Evolutionary conservation across 1,139 yeast genomes (phyloP), one percentile per base, ranked within the genome.

Genomic region (Geotrichum europaeum): DNA sequence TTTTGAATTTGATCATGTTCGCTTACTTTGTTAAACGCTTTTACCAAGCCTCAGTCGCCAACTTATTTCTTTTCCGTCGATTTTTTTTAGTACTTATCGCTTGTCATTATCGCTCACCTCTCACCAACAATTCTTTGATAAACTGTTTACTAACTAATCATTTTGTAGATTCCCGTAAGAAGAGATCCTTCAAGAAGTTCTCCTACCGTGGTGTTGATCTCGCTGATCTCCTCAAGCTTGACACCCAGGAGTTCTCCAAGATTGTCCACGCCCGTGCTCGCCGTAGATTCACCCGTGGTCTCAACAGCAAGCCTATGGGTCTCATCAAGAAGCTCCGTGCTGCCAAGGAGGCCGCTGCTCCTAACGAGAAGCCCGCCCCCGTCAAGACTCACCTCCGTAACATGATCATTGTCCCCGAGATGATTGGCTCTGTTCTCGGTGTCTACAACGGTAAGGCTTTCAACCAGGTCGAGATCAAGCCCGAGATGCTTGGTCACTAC

Each of bases 401-500:
- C 88, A 91, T 92, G 97, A 82, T 95, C 79, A 81, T 95, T 76
- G 96, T 94, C 73, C 99, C 99, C 83, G 99, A 95, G 86, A 95
- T 95, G 99, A 91, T 95, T 76, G 99, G 99, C 78, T 90, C 97
- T 67, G 96, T 92, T 73, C 86, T 95, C 73, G 98, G 98, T 83
- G 89, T 95, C 75, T 94, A 95, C 96, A 95, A 95, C 86, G 99
- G 99, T 84, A 95, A 95, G 86, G 91, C 85, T 75, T 95, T 95
- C 96, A 94, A 92, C 96, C 89, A 88, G 76, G 97, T 94, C 80
- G 99, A 95, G 82, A 83, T 95, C 82, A 91, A 84, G 81, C 97
- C 99, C 76, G 99, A 95, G 85, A 94, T 95, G 99, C 92, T 92
- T 78, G 99, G 99, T 79, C 97, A 92, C 88, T 95, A 95, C 95